Evolutionary conservation across 177 flowering plant species (phyloP).

Genomic region (Vitis hybrid): DNA sequence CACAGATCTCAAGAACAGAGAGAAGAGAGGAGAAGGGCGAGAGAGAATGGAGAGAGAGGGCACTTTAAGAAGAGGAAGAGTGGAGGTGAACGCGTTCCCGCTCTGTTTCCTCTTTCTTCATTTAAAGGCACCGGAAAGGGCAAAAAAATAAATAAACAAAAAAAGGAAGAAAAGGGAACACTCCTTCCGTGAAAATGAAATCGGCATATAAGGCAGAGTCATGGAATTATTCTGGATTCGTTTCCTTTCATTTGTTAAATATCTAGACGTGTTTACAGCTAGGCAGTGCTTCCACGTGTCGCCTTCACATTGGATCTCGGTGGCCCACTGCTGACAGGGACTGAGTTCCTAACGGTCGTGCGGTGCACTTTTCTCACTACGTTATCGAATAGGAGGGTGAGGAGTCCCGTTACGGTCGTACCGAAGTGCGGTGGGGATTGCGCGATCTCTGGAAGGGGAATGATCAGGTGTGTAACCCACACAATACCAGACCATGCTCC

Average conservation of each 20-base stretch:
- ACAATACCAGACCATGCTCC: too few relatives aligned
- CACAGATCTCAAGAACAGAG: constrained; percentile 5
- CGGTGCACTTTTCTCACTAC: neutral
- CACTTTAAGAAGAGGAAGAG: constrained; percentile 2
- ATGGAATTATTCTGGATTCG: too few relatives aligned
- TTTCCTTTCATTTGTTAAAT: neutral
- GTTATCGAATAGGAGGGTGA: constrained; percentile 1
- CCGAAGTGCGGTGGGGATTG: too few relatives aligned
- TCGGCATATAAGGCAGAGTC: neutral
- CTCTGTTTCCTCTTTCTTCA: constrained; percentile 10
- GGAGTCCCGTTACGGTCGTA: neutral
- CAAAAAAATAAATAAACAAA: neutral
- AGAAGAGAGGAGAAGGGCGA: neutral
- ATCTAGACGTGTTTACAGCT: constrained; percentile 4
- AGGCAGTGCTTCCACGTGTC: neutral
- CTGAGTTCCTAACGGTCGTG: constrained; percentile 26
- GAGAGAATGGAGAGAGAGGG: constrained; percentile 4
- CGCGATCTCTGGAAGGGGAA: too few relatives aligned
- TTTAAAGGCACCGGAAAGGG: constrained; percentile 7
- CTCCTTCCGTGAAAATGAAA: neutral
- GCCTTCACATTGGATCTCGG: neutral
- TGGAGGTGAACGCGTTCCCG: constrained; percentile 18
- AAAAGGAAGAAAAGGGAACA: neutral
- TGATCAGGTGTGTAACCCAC: too few relatives aligned
- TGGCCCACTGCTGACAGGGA: constrained; percentile 2